These are phyloP conservation scores for Linum lewisii DNA, from an alignment of 345 rosid genomes.

Conservation along the genomic window DNA sequence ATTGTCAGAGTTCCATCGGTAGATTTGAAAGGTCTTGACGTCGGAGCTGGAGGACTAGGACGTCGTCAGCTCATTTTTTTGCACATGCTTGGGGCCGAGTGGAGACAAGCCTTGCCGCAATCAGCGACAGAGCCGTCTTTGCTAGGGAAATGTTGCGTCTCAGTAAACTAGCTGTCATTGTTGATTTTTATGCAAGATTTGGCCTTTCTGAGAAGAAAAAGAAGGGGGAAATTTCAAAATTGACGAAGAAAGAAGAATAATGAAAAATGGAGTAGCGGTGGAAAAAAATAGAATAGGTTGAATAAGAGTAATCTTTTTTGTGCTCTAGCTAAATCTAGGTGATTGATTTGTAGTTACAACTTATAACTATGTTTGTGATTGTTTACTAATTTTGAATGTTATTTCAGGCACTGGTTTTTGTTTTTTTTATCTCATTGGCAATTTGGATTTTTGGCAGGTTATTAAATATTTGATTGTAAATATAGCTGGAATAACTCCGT, in stretches of 20 bases:
- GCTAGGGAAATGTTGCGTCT: conserved; percentile 9
- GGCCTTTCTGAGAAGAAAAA: background rate
- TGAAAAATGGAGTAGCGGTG: too few relatives aligned
- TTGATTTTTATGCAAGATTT: background rate
- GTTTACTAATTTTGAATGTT: too few relatives aligned
- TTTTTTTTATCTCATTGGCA: too few relatives aligned
- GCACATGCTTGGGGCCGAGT: conserved; percentile 36
- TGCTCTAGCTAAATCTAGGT: too few relatives aligned
- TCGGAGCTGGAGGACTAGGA: conserved; percentile 8
- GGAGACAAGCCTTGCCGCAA: conserved; percentile 24
- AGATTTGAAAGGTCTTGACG: conserved; percentile 79
- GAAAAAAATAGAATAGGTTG: too few relatives aligned
- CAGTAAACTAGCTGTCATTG: conserved; percentile 16
- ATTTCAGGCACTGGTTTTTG: too few relatives aligned
- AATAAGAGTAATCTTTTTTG: too few relatives aligned
- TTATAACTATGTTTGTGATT: too few relatives aligned
- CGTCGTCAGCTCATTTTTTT: background rate
- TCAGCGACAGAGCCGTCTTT: background rate
- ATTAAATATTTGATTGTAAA: too few relatives aligned
- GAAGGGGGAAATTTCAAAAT: background rate
- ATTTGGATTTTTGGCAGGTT: too few relatives aligned
- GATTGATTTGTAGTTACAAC: too few relatives aligned
- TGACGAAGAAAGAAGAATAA: background rate
- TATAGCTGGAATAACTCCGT: too few relatives aligned
- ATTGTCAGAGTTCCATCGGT: conserved; percentile 83